phyloP scores from a whole-genome alignment of 2,329 filamentous ascomycete genomes.

The Myriosclerotinia curreyana region DNA sequence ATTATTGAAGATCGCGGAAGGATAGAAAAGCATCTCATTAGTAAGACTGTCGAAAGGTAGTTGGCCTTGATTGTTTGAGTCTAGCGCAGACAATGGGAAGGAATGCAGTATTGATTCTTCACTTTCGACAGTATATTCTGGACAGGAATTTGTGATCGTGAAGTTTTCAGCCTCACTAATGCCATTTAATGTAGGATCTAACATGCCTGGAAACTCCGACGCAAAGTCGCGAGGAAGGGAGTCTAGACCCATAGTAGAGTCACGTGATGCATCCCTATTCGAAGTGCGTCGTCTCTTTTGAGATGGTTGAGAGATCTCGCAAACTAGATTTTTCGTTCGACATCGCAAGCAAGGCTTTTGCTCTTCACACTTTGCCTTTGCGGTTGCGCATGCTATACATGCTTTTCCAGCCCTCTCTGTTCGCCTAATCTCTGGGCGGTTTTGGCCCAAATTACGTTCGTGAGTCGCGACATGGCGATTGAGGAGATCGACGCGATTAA shows the following conservation, averaged over 20 bases:
- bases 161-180: too few species aligned
- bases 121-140: too few species aligned
- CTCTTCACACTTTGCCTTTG: constrained; percentile 31
- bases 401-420: constrained; percentile 27
- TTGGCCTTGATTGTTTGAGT: too few species aligned
- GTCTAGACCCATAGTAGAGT: neutral
- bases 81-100: too few species aligned
- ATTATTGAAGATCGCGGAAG: too few species aligned
- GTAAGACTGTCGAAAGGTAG: too few species aligned
- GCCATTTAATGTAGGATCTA: too few species aligned
- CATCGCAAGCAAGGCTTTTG: constrained; percentile 31
- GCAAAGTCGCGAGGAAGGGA: too few species aligned
- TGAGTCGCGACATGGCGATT: constrained; percentile 27
- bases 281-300: constrained; percentile 1
- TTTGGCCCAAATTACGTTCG: constrained; percentile 20
- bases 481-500: constrained; percentile 20
- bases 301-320: constrained; percentile 7
- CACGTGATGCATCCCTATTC: neutral
- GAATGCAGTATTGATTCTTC: too few species aligned
- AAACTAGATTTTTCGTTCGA: constrained; percentile 25
- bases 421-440: constrained; percentile 4
- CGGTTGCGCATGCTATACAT: constrained; percentile 27
- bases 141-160: too few species aligned
- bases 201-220: too few species aligned
- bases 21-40: too few species aligned